Percentiles rank a stretch among this genome's conserved stretches.
Evolutionary conservation across 2,329 filamentous ascomycete species (phyloP).

Genomic region (Sporothrix euskadiensis): DNA sequence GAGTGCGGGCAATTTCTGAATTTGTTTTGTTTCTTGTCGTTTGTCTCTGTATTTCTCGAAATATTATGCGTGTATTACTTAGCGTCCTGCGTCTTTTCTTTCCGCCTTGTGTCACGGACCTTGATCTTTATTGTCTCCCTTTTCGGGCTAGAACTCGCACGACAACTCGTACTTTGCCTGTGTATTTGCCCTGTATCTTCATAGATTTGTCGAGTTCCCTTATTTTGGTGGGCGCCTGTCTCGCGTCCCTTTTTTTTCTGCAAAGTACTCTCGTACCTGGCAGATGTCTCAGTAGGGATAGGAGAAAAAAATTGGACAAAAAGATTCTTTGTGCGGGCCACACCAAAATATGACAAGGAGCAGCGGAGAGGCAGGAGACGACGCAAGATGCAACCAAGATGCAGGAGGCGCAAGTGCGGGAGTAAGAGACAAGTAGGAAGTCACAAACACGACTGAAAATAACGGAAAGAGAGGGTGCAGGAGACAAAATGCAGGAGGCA

Average conservation of each 20-base stretch:
- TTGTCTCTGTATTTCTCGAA: neutral
- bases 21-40: neutral
- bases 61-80: neutral
- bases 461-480: neutral
- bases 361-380: neutral
- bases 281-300: conserved; percentile 15
- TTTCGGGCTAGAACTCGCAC: neutral
- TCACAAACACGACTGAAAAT: neutral
- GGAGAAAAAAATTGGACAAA: neutral
- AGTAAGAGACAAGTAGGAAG: neutral
- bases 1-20: neutral
- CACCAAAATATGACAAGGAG: neutral
- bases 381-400: conserved; percentile 6
- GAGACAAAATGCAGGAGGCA: conserved; percentile 6
- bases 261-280: conserved; percentile 19
- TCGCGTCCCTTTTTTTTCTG: conserved; percentile 12
- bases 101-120: neutral
- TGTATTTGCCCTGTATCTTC: conserved; percentile 3
- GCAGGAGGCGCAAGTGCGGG: conserved; percentile 8
- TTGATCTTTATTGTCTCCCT: neutral
- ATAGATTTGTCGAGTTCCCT: neutral
- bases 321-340: conserved; percentile 3
- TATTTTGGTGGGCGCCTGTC: neutral
- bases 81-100: neutral
- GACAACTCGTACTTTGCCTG: neutral